phyloP scores from a whole-genome alignment of 2,329 filamentous ascomycete species.

The Cordyceps pruinosa region DNA sequence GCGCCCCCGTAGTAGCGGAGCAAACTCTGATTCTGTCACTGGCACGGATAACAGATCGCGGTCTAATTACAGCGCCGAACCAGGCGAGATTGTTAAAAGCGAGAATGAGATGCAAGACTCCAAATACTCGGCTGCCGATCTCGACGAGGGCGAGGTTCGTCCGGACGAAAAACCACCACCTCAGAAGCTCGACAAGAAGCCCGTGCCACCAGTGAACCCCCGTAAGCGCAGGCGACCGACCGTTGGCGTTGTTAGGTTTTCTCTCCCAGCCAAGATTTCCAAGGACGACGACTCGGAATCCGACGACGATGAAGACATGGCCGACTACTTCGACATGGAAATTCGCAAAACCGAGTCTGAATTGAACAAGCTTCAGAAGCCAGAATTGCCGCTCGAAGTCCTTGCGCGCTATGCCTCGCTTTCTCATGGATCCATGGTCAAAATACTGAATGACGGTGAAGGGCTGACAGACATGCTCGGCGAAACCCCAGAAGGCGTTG shows the following conservation, averaged over 20 bases:
- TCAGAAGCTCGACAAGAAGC: background rate
- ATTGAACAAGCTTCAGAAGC: conserved; percentile 39
- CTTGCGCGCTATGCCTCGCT: conserved; percentile 41
- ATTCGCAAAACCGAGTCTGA: conserved; percentile 46
- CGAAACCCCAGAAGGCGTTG: conserved; percentile 29
- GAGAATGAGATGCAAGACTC: conserved; percentile 29
- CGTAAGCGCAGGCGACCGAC: conserved; percentile 22
- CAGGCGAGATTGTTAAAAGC: conserved; percentile 39
- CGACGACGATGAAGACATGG: conserved; percentile 54
- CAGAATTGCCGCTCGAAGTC: conserved; percentile 32
- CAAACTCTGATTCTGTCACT: conserved; percentile 35
- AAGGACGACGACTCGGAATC: conserved; percentile 36
- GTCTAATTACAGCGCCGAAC: conserved; percentile 37
- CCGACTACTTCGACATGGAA: conserved; percentile 47
- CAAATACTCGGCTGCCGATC: background rate
- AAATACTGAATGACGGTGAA: conserved; percentile 39
- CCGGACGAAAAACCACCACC: conserved; percentile 11
- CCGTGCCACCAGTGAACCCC: conserved; percentile 12
- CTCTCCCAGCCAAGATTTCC: conserved; percentile 32
- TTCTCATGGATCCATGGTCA: conserved; percentile 42
- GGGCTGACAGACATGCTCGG: conserved; percentile 38
- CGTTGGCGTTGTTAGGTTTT: conserved; percentile 31
- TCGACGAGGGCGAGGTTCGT: conserved; percentile 14
- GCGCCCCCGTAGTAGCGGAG: conserved; percentile 47
- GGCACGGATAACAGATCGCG: conserved; percentile 30